These are phyloP conservation scores for Lecanicillium sp. DNA, from an alignment of 2,329 filamentous ascomycete species.

Conservation along the genomic window DNA sequence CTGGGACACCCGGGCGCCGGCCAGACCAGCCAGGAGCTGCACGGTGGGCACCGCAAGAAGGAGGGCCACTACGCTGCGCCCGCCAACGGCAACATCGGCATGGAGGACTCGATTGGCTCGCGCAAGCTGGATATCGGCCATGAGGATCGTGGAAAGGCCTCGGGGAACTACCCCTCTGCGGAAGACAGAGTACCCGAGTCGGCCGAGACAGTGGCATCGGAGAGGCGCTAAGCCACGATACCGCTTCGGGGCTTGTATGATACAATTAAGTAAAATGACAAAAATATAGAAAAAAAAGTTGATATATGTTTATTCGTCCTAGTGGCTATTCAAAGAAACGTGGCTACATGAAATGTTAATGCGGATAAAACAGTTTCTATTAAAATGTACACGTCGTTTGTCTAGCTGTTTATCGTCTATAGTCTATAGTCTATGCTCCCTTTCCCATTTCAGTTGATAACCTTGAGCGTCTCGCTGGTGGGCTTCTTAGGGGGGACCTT, in stretches of 20 bases:
- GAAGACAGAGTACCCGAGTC: background rate
- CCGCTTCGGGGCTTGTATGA: too few relatives aligned
- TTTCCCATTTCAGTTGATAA: constrained; percentile 5
- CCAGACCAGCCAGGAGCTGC: constrained; percentile 35
- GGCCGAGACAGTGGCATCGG: background rate
- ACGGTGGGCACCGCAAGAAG: constrained; percentile 33
- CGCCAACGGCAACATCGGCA: background rate
- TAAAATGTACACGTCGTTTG: too few relatives aligned
- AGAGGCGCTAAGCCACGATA: background rate
- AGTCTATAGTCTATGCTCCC: background rate
- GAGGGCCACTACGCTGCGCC: constrained; percentile 17
- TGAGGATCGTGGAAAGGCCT: background rate
- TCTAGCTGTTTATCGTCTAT: constrained; percentile 5
- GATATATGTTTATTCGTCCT: too few relatives aligned
- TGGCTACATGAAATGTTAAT: too few relatives aligned
- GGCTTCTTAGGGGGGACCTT: constrained; percentile 55
- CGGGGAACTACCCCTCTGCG: background rate
- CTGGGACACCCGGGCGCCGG: constrained; percentile 39
- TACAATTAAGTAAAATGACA: too few relatives aligned
- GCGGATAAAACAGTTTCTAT: too few relatives aligned
- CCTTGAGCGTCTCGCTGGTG: constrained; percentile 50
- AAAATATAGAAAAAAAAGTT: too few relatives aligned
- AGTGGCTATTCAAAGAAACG: too few relatives aligned
- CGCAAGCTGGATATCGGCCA: background rate
- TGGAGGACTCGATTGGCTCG: background rate